A percentile compares a stretch with the other conserved stretches of the same genome.
Evolutionary conservation across 2,329 filamentous ascomycete species (phyloP).

Genomic region (Ophiosphaerella narmari): DNA sequence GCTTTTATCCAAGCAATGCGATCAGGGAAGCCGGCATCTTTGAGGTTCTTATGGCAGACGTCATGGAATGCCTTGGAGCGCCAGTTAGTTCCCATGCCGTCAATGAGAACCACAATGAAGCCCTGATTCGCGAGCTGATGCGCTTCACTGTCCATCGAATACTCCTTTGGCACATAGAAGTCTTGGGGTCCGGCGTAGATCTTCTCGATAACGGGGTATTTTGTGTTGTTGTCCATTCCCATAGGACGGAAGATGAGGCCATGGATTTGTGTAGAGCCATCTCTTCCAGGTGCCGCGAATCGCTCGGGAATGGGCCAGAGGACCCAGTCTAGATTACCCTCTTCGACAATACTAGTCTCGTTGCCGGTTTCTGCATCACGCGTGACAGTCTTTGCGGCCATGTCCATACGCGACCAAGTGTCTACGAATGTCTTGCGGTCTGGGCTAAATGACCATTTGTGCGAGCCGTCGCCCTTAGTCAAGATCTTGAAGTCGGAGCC

Average conservation of each 20-base stretch:
- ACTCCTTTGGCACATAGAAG: constrained; percentile 29
- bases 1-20: constrained; percentile 36
- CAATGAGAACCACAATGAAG: constrained; percentile 32
- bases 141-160: constrained; percentile 11
- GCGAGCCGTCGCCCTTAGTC: constrained; percentile 28
- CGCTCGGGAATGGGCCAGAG: constrained; percentile 29
- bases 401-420: constrained; percentile 33
- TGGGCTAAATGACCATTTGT: constrained; percentile 20
- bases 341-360: constrained; percentile 14
- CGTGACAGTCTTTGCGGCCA: constrained; percentile 22
- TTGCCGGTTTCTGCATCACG: constrained; percentile 28
- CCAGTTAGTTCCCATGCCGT: constrained; percentile 38
- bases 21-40: constrained; percentile 34
- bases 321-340: constrained; percentile 18
- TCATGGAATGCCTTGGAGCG: constrained; percentile 37
- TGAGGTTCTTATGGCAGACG: constrained; percentile 32
- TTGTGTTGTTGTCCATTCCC: constrained; percentile 27
- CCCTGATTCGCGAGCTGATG: constrained; percentile 27
- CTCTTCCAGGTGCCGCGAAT: constrained; percentile 28
- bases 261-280: constrained; percentile 29
- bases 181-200: constrained; percentile 35
- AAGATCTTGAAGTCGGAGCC: constrained; percentile 30
- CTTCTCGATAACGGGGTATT: constrained; percentile 33
- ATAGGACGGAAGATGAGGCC: constrained; percentile 31
- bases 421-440: constrained; percentile 25